Conservation (phyloP, 2,329 filamentous ascomycete species). For the Paracorniculantispora psalliotae region DNA sequence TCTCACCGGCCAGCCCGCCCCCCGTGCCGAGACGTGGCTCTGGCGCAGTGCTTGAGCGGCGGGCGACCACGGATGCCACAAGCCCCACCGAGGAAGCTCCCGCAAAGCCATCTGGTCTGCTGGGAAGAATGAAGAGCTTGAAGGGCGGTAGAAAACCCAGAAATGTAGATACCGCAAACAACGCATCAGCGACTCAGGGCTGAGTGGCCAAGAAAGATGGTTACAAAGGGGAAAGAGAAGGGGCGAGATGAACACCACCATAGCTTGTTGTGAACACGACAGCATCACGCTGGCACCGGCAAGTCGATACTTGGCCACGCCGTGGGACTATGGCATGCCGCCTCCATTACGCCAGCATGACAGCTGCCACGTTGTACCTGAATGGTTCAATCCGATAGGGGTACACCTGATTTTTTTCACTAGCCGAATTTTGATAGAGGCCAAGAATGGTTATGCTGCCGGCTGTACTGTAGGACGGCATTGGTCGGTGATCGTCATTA, state of each 20-base stretch:
- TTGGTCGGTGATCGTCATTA: neutral
- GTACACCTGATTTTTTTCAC: neutral
- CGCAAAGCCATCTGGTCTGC: conserved; percentile 55
- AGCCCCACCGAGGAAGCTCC: conserved; percentile 35
- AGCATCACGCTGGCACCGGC: neutral
- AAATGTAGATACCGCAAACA: conserved; percentile 31
- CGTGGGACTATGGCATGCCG: neutral
- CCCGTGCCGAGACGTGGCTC: conserved; percentile 36
- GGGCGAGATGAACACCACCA: neutral
- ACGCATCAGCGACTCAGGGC: neutral
- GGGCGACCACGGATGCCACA: conserved; percentile 55
- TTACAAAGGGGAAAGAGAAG: neutral
- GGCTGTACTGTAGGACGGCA: neutral
- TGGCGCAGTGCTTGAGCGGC: conserved; percentile 53
- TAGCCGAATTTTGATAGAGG: neutral
- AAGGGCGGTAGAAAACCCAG: conserved; percentile 58
- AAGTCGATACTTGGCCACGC: neutral
- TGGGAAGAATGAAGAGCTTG: conserved; percentile 77
- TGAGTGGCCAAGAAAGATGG: conserved; percentile 10
- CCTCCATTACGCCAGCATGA: neutral
- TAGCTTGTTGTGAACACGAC: neutral
- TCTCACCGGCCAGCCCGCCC: conserved; percentile 55
- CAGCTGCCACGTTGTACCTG: neutral
- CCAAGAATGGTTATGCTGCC: neutral
- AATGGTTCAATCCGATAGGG: neutral